Conservation (phyloP, 495 filamentous ascomycete genomes). For the Daldinia vernicosa region DNA sequence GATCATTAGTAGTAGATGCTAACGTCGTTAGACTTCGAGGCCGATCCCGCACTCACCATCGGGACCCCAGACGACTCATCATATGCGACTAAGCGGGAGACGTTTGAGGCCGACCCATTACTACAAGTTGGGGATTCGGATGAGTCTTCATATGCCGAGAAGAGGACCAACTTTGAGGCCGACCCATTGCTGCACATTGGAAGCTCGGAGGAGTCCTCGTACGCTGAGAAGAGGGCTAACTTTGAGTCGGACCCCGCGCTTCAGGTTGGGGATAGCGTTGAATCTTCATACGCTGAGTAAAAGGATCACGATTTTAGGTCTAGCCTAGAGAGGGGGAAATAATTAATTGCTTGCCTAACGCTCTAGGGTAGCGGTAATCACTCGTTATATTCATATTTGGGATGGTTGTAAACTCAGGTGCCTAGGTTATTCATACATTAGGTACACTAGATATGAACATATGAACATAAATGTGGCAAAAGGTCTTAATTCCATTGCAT, state of each 20-base stretch:
- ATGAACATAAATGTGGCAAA: background rate
- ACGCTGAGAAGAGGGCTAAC: background rate
- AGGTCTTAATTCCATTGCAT: background rate
- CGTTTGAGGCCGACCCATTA: background rate
- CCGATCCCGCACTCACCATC: background rate
- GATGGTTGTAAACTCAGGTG: background rate
- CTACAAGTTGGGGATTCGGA: background rate
- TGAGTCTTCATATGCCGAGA: background rate
- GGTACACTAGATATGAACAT: background rate
- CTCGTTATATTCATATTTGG: background rate
- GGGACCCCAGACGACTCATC: background rate
- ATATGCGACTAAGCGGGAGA: background rate
- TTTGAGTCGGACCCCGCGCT: conserved; percentile 20
- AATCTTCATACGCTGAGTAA: conserved; percentile 19
- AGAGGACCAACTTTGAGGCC: conserved; percentile 6
- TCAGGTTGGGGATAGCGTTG: conserved; percentile 14
- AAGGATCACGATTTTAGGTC: background rate
- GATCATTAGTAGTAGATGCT: background rate
- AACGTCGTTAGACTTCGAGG: background rate
- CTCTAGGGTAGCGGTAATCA: background rate
- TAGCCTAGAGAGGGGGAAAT: background rate
- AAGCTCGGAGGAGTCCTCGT: background rate
- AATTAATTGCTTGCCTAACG: background rate
- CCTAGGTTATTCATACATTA: background rate
- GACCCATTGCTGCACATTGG: background rate